Base-by-base conservation (phyloP, 352 stramenopile species). In the Pythium sukuiense region DNA sequence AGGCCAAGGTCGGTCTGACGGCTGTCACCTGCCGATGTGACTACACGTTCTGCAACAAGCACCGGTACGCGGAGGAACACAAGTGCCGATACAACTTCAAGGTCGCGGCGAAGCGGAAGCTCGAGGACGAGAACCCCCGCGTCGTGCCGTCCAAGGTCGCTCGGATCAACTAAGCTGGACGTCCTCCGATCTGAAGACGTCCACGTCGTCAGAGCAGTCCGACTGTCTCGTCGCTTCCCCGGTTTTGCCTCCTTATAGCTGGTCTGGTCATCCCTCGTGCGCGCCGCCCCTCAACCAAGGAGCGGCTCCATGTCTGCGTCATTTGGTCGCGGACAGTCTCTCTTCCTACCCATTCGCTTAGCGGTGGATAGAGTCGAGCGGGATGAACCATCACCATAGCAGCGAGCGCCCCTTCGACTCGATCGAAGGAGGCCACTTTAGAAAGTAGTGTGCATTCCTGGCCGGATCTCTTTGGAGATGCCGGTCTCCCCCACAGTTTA, bases 11-110 rank as follows among this genome's bases (percentile, higher is more conserved):
- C 6, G 85, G 83, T 0, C 70, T 97, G n/a, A 87, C 89, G 0
- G 91, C 89, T 1, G 82, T 97, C 41, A 90, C 78, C 33, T 97
- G 91, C 64, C 84, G 85, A 27, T 97, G 91, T 76, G 88, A 90
- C 56, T 97, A 89, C 69, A 92, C 89, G 46, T 97, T 96, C 72
- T 97, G 91, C 66, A 83, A 81, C 59, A 87, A 88, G 59, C 91
- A 97, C 66, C 87, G 90, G 2, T 97, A 97, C 59, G 88, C 89
- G 0, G 90, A 97, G 52, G 79, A 96, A 63, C 91, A 97, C 83
- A 76, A 78, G 35, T 97, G 89, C 71, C 69, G 72, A 0, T 97
- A 95, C 65, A 90, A 97, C 73, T 97, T 96, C 61, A 95, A 93
- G 66, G 78, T 73, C 27, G 77, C 83, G 0, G 88, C 79, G 35